Conservation (phyloP, 345 rosid species). For the Cochlearia excelsa region DNA sequence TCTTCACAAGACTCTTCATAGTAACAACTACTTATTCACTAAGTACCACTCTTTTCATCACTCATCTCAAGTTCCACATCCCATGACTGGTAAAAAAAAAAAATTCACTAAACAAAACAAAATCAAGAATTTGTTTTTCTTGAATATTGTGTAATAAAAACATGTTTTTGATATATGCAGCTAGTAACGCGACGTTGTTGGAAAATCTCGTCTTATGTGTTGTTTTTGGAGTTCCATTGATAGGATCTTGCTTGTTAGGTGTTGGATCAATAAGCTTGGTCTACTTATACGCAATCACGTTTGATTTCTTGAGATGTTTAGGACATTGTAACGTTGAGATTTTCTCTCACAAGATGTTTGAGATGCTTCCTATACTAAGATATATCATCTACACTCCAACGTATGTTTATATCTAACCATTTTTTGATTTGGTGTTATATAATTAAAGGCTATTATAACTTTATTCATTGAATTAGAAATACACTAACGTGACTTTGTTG, state of each 20-base stretch:
- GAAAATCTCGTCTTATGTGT: slow-evolving; percentile 56
- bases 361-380: slow-evolving; percentile 56
- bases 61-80: slow-evolving; percentile 69
- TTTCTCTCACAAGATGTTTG: slow-evolving; percentile 56
- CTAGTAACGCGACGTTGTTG: slow-evolving; percentile 61
- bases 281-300: slow-evolving; percentile 52
- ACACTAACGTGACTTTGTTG: not conserved
- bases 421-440: not conserved
- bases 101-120: no score
- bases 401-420: slow-evolving; percentile 34
- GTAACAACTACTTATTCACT: slow-evolving; percentile 45
- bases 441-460: not conserved
- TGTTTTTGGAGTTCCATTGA: slow-evolving; percentile 64
- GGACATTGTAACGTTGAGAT: slow-evolving; percentile 85
- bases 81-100: slow-evolving; percentile 55
- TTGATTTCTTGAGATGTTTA: slow-evolving; percentile 77
- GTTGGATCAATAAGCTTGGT: slow-evolving; percentile 58
- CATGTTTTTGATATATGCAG: slow-evolving; percentile 37
- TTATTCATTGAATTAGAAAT: no score
- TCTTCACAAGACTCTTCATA: slow-evolving; percentile 61
- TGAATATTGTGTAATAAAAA: no score
- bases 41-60: slow-evolving; percentile 83
- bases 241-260: slow-evolving; percentile 61
- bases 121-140: no score
- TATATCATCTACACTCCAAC: slow-evolving; percentile 80